Evolutionary conservation across 1,139 yeast species (phyloP).

Genomic region (Protomyces inouyei): DNA sequence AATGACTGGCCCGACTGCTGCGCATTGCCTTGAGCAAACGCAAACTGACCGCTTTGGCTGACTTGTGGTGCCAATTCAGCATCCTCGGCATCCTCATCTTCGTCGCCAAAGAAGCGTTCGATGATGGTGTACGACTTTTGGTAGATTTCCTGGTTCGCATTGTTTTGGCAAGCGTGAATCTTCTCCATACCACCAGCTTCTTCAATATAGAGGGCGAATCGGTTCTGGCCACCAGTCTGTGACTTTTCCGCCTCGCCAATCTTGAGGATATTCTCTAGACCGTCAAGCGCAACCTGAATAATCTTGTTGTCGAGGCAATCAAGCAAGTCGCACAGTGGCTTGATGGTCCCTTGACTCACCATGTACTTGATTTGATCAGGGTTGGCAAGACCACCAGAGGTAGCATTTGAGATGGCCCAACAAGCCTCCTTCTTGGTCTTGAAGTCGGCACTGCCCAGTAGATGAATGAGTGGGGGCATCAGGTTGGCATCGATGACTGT

Average conservation of each 20-base stretch:
- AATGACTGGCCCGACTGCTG: constrained; percentile 23
- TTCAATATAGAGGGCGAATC: constrained; percentile 85
- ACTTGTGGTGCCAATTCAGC: constrained; percentile 74
- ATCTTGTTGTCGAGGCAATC: constrained; percentile 84
- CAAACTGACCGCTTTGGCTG: constrained; percentile 66
- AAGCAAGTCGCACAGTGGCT: constrained; percentile 90
- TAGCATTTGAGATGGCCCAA: constrained; percentile 98
- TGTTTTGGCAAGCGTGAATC: constrained; percentile 87
- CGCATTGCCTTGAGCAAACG: constrained; percentile 53
- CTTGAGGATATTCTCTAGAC: constrained; percentile 85
- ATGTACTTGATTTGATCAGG: constrained; percentile 92
- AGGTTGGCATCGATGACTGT: constrained; percentile 92
- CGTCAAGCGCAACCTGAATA: constrained; percentile 91
- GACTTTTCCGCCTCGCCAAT: constrained; percentile 93
- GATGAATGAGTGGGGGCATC: constrained; percentile 84
- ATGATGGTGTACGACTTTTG: constrained; percentile 85
- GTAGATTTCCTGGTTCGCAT: constrained; percentile 86
- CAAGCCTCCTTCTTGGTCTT: constrained; percentile 97
- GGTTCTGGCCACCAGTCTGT: constrained; percentile 65
- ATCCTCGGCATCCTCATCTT: constrained; percentile 66
- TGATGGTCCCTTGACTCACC: constrained; percentile 92
- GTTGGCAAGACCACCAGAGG: constrained; percentile 85
- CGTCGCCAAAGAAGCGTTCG: constrained; percentile 85
- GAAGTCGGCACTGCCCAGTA: constrained; percentile 79
- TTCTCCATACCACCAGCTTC: constrained; percentile 99